Evolutionary conservation across 805 yeast species (phyloP).

Genomic region (Zygosaccharomyces bisporus): DNA sequence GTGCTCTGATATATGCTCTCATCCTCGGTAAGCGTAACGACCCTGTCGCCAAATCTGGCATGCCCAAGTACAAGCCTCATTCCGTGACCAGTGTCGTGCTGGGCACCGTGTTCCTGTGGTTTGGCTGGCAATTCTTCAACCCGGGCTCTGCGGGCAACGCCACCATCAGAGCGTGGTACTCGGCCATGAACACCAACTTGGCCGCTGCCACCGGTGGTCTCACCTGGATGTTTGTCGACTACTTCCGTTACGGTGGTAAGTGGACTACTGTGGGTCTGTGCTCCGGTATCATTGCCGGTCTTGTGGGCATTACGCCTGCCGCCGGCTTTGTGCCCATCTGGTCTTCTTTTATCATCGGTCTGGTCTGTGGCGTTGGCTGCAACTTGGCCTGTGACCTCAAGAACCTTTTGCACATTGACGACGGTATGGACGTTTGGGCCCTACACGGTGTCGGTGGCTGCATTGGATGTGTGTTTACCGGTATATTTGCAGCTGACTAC

Average conservation of each 20-base stretch:
- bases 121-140: constrained; percentile 95
- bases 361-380: constrained; percentile 69
- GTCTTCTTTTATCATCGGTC: constrained; percentile 81
- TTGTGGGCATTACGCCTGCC: constrained; percentile 94
- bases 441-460: constrained; percentile 93
- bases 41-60: constrained; percentile 54
- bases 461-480: constrained; percentile 79
- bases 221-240: constrained; percentile 91
- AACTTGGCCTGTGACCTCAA: constrained; percentile 84
- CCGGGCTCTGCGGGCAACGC: constrained; percentile 98
- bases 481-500: constrained; percentile 88
- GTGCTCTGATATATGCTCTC: constrained; percentile 91
- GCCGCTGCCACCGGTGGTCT: constrained; percentile 94
- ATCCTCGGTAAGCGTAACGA: constrained; percentile 90
- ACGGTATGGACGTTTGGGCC: constrained; percentile 92
- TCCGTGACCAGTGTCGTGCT: constrained; percentile 85
- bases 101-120: constrained; percentile 94
- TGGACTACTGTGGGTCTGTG: constrained; percentile 95
- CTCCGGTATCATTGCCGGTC: constrained; percentile 89
- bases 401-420: constrained; percentile 70
- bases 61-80: constrained; percentile 92
- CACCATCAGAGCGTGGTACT: constrained; percentile 89
- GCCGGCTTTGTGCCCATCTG: constrained; percentile 95
- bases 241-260: constrained; percentile 76
- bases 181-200: constrained; percentile 85